Percentiles rank a stretch among this genome's conserved stretches.
Conservation (phyloP, 208 protist species). For the Polymyxa betae region DNA sequence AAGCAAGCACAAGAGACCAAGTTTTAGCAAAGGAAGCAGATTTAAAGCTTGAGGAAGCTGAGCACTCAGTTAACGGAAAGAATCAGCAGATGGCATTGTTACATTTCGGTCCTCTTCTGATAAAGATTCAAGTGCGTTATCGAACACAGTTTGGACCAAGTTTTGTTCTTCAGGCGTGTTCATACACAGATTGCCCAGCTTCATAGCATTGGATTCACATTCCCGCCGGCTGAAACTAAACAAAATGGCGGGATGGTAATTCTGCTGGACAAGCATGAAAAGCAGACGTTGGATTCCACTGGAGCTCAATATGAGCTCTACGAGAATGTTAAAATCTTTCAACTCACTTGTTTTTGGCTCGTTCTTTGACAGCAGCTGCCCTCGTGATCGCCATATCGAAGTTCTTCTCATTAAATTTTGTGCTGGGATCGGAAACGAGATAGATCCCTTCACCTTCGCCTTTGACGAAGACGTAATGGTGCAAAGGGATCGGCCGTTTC, state of each 20-base stretch:
- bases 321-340: background rate
- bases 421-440: constrained; percentile 89
- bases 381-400: constrained; percentile 87
- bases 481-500: constrained; percentile 93
- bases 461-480: constrained; percentile 94
- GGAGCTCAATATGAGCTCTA: background rate
- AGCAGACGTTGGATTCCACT: constrained; percentile 29
- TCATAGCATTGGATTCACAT: constrained; percentile 81
- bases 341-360: background rate
- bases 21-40: constrained; percentile 74
- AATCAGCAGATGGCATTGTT: background rate
- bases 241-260: constrained; percentile 83
- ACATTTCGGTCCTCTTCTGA: constrained; percentile 66
- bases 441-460: constrained; percentile 91
- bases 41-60: constrained; percentile 39
- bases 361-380: background rate
- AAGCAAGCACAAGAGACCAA: constrained; percentile 85
- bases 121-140: constrained; percentile 9
- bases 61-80: background rate
- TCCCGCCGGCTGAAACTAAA: constrained; percentile 96
- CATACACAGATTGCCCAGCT: background rate
- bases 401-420: constrained; percentile 83
- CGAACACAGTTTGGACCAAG: constrained; percentile 42
- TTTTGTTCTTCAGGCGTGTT: constrained; percentile 2
- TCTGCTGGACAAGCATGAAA: background rate